Evolutionary conservation across 2,329 filamentous ascomycete genomes (phyloP), one percentile per base, ranked within the genome.

Genomic region (Trichoderma pleuroti): DNA sequence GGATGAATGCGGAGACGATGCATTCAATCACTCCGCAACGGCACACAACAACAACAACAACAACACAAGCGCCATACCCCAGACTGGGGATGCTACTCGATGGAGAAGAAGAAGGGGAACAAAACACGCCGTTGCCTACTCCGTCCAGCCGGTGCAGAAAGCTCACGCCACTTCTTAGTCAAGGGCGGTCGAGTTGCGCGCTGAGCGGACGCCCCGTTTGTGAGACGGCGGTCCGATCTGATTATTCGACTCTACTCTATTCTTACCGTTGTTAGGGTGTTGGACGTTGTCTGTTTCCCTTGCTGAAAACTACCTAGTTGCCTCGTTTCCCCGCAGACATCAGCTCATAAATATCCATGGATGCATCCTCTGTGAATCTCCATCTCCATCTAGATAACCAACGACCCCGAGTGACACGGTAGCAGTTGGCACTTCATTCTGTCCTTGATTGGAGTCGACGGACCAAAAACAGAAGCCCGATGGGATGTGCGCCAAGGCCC

Each of bases 161-260:
- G 24, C 49, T 66, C 63, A 66, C 63, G 63, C 63, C 63, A 66
- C 54, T 26, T 56, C 18, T 30, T 54, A 59, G 54, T 18, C 65
- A 34, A 68, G 36, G 63, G n/a, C 32, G n/a, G 21, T 26, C 46
- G n/a, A 65, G 34, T 59, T 34, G 36, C 21, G 14, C 54, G 36
- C 52, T 21, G 42, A 21, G n/a, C 42, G 42, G 49, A 66, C 39
- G 56, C 66, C 66, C 66, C 66, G 56, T 68, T 68, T 68, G 56
- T 68, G 56, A 60, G 65, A 36, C 9, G 16, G n/a, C 49, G 63
- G 46, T 32, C 39, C n/a, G n/a, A 32, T 63, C 61, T 36, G 32
- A 24, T 61, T 61, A 52, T 32, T 34, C 14, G 18, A 59, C 30
- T 57, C 54, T 57, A 18, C n/a, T n/a, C n/a, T n/a, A n/a, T n/a